Conservation (phyloP, 1,284 basidiomycete genomes). For the Ustanciosporium gigantosporum region DNA sequence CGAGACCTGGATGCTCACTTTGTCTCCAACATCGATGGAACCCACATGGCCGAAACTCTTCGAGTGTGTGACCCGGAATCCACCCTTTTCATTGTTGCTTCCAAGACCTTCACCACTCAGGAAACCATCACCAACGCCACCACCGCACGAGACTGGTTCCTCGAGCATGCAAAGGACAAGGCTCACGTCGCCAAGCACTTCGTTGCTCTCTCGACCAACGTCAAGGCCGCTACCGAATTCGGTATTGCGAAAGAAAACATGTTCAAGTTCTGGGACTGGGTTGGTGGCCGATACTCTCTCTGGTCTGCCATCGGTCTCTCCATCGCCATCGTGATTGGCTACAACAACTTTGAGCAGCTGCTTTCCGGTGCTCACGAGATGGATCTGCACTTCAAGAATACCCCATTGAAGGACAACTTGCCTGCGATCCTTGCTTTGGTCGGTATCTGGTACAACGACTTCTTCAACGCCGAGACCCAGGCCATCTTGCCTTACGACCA, state of each 20-base stretch:
- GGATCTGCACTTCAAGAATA: conserved; percentile 92
- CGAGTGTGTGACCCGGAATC: conserved; percentile 83
- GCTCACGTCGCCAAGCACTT: conserved; percentile 97
- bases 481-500: conserved; percentile 96
- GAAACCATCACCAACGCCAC: conserved; percentile 99
- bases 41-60: conserved; percentile 89
- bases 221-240: conserved; percentile 88
- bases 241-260: conserved; percentile 91
- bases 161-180: conserved; percentile 72
- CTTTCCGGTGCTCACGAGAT: conserved; percentile 92
- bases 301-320: conserved; percentile 98
- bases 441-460: conserved; percentile 98
- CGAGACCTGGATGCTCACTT: conserved; percentile 86
- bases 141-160: conserved; percentile 92
- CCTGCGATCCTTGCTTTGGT: conserved; percentile 88
- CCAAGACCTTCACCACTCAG: conserved; percentile 98
- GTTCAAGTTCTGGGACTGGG: conserved; percentile 99
- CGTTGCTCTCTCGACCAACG: conserved; percentile 95
- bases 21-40: conserved; percentile 97
- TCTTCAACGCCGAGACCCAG: conserved; percentile 93
- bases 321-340: conserved; percentile 90
- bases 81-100: conserved; percentile 95
- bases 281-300: conserved; percentile 94
- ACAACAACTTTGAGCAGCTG: conserved; percentile 88
- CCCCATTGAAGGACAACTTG: conserved; percentile 86